These are phyloP conservation scores for Verticillium longisporum DNA, from an alignment of 2,329 filamentous ascomycete genomes.

Conservation along the genomic window DNA sequence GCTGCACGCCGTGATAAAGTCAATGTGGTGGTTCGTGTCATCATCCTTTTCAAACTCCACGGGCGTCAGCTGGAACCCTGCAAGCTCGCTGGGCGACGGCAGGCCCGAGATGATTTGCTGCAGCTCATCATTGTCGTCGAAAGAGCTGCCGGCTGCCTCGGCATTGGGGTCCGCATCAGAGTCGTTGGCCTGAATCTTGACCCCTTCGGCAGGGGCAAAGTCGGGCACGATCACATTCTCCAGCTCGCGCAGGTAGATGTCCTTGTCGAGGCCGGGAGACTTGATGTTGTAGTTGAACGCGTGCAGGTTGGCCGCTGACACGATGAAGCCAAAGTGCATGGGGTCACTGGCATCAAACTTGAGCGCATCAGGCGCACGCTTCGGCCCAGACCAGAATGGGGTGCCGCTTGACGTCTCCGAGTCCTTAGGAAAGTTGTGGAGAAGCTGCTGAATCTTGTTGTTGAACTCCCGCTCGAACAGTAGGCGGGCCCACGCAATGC, in stretches of 20 bases:
- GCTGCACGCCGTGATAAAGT: slow-evolving; percentile 96
- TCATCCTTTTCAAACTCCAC: slow-evolving; percentile 99
- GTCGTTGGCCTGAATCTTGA: slow-evolving; percentile 96
- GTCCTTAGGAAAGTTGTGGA: slow-evolving; percentile 97
- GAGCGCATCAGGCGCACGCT: slow-evolving; percentile 87
- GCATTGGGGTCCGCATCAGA: slow-evolving; percentile 91
- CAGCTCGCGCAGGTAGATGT: slow-evolving; percentile 71
- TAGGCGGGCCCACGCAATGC: slow-evolving; percentile 88
- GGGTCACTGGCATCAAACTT: slow-evolving; percentile 81
- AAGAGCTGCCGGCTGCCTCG: slow-evolving; percentile 37
- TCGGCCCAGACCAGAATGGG: slow-evolving; percentile 96
- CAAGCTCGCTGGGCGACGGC: slow-evolving; percentile 71
- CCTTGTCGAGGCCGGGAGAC: slow-evolving; percentile 63
- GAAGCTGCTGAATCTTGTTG: slow-evolving; percentile 89
- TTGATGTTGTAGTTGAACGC: slow-evolving; percentile 98
- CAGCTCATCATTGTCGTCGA: slow-evolving; percentile 71
- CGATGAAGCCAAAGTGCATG: slow-evolving; percentile 82
- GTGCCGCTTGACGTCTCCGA: slow-evolving; percentile 80
- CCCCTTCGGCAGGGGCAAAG: slow-evolving; percentile 80
- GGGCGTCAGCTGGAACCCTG: slow-evolving; percentile 81
- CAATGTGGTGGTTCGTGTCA: slow-evolving; percentile 95
- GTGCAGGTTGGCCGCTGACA: slow-evolving; percentile 84
- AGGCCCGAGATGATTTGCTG: slow-evolving; percentile 65
- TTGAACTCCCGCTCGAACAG: slow-evolving; percentile 96
- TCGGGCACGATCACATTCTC: slow-evolving; percentile 94